phyloP scores from a whole-genome alignment of 495 filamentous ascomycete genomes.

The Penicillium pancosmium region DNA sequence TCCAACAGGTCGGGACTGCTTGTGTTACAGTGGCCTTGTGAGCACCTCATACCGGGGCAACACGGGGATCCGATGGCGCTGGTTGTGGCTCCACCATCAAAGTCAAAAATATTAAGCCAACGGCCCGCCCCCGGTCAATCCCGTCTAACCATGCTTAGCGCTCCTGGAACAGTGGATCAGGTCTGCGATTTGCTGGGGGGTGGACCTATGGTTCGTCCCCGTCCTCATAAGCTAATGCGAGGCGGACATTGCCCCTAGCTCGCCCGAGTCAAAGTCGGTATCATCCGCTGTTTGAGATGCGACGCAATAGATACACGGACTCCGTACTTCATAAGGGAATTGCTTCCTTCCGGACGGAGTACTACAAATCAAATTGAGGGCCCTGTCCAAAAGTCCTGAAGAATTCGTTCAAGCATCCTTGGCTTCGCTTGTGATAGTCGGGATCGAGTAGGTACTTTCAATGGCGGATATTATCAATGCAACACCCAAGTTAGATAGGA shows the following conservation, averaged over 20 bases:
- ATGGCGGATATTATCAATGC: neutral
- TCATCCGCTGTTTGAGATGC: neutral
- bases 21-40: neutral
- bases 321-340: no score
- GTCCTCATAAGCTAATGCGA: neutral
- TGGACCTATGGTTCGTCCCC: neutral
- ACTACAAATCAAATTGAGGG: no score
- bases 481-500: neutral
- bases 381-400: neutral
- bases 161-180: neutral
- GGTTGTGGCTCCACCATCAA: neutral
- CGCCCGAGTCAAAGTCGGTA: neutral
- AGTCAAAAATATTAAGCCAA: neutral
- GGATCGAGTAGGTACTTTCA: neutral
- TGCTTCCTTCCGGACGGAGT: no score
- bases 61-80: constrained; percentile 2
- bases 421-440: neutral
- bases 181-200: neutral
- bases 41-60: neutral
- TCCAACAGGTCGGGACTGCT: neutral
- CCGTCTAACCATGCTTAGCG: neutral
- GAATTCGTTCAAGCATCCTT: neutral
- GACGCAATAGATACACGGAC: neutral
- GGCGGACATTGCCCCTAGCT: neutral
- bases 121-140: constrained; percentile 2